Conservation (phyloP, 179 eudicot genomes). For the Corrigiola litoralis region DNA sequence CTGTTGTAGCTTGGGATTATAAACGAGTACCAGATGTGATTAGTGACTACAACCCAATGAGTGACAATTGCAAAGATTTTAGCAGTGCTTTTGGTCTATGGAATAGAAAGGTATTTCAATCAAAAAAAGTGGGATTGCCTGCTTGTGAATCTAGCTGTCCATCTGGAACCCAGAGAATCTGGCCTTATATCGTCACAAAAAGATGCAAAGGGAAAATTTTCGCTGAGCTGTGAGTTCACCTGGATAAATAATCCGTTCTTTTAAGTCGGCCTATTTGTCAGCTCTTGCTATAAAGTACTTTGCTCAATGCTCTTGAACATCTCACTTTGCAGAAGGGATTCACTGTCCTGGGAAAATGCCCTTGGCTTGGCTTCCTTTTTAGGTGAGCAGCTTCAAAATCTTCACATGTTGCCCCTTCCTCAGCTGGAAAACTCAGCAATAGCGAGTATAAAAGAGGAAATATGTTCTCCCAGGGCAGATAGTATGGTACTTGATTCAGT, state of each 20-base stretch:
- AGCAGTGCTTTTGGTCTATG: constrained; percentile 64
- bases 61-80: constrained; percentile 23
- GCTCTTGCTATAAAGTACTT: neutral
- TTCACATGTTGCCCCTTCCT: constrained; percentile 67
- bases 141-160: constrained; percentile 23
- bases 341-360: constrained; percentile 53
- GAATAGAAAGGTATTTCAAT: constrained; percentile 55
- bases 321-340: constrained; percentile 60
- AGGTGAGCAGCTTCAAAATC: constrained; percentile 74
- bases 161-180: constrained; percentile 39
- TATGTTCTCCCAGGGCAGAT: constrained; percentile 24
- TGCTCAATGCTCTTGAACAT: neutral
- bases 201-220: constrained; percentile 74
- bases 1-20: constrained; percentile 77
- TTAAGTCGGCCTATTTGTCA: neutral
- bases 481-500: constrained; percentile 28
- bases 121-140: constrained; percentile 37
- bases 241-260: neutral
- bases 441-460: constrained; percentile 26
- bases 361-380: constrained; percentile 79
- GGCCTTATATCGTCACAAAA: constrained; percentile 87
- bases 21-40: constrained; percentile 61
- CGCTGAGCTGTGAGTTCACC: constrained; percentile 68
- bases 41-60: constrained; percentile 27
- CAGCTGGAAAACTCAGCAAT: constrained; percentile 29